These are phyloP conservation scores for Aaosphaeria arxii DNA, from an alignment of 2,329 filamentous ascomycete genomes.

Conservation along the genomic window DNA sequence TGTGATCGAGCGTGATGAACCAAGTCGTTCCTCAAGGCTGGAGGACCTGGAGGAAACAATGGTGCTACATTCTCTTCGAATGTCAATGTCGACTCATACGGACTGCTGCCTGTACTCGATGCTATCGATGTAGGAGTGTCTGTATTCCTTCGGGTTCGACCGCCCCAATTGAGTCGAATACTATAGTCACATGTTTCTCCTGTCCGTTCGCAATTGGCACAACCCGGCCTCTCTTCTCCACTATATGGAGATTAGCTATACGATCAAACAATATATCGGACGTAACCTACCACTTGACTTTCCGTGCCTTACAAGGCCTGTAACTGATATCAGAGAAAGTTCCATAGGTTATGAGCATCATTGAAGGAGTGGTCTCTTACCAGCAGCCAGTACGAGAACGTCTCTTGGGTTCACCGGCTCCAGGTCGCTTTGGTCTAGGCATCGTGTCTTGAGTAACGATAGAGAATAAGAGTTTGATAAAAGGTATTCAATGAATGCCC, in stretches of 20 bases:
- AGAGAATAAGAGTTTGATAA: neutral
- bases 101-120: slow-evolving; percentile 26
- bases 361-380: slow-evolving; percentile 37
- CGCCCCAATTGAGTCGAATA: slow-evolving; percentile 78
- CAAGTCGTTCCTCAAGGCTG: slow-evolving; percentile 2
- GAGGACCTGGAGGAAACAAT: slow-evolving; percentile 15
- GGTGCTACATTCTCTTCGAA: slow-evolving; percentile 23
- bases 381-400: slow-evolving; percentile 68
- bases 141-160: slow-evolving; percentile 61
- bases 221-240: slow-evolving; percentile 72
- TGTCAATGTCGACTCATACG: slow-evolving; percentile 25
- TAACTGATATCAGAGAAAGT: slow-evolving; percentile 9
- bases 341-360: neutral
- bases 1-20: slow-evolving; percentile 20
- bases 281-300: slow-evolving; percentile 65
- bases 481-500: neutral
- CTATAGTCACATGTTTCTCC: slow-evolving; percentile 77
- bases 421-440: slow-evolving; percentile 65
- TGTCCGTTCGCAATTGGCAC: slow-evolving; percentile 69
- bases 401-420: slow-evolving; percentile 63
- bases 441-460: slow-evolving; percentile 35
- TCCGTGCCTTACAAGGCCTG: slow-evolving; percentile 77
- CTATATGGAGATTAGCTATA: slow-evolving; percentile 32
- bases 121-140: slow-evolving; percentile 23
- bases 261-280: neutral